Base-by-base conservation (phyloP, 179 eudicot species). In the Spergularia azorica region DNA sequence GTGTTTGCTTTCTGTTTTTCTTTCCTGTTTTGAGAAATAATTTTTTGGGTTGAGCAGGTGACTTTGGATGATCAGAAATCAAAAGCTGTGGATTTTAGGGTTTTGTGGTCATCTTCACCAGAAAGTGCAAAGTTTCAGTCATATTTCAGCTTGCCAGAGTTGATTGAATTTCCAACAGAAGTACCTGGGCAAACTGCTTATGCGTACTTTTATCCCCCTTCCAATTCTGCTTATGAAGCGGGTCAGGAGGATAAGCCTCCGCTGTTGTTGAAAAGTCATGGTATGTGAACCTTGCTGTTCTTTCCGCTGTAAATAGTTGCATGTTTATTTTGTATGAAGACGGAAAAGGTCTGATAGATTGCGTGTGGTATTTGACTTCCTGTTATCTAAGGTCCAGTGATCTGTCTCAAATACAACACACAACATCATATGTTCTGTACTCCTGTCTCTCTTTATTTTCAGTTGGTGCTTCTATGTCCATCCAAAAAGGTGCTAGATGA, bases 151-250 rank as follows among this genome's bases (percentile, higher is more conserved):
- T 76, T 75, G 72, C 97, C 99, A 59, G 94, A 95, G 81, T 80
- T 95, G 61, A 86, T 95, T 78, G 99, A 90, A 81, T 95, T 95
- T 80, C 98, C 97, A 70, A 95, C 99, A 16, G 91, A 85, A 86
- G 87, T 91, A 68, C 87, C 92, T 15, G 97, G 98, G 26, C 88
- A 91, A 83, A 86, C 26, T 79, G 99, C 99, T 18, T 95, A 87
- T 87, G 99, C 98, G 67, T 93, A 88, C 83, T 95, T 83, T 70
- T 95, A 95, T 85, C 94, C 99, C 75, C 99, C 99, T 17, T 85
- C 91, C 9, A 95, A 90, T 72, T 97, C 95, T 70, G 18, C 67
- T 55, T 89, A 86, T 86, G 87, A 86, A 83, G 89, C 92, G 76
- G 86, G 78, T 81, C 76, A 51, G 48, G 92, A 85, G 59, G 99